These are phyloP conservation scores for Jaltomata sinuosa DNA, from an alignment of 257 asterid genomes.

Conservation along the genomic window DNA sequence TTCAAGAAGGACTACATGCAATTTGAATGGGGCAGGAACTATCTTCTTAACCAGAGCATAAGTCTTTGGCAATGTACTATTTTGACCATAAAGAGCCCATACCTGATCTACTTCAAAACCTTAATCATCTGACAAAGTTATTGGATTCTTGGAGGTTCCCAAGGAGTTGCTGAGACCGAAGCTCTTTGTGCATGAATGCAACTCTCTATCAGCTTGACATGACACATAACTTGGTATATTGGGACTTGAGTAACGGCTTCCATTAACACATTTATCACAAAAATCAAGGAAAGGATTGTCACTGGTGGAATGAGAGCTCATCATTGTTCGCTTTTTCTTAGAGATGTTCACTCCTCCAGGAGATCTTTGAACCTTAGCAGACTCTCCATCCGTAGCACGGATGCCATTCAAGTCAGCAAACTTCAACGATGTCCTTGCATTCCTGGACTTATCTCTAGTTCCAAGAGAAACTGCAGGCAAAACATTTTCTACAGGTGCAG, in stretches of 20 bases:
- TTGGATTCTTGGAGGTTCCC: not conserved
- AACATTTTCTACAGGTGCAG: slow-evolving; percentile 3
- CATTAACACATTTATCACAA: not conserved
- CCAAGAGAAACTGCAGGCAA: not conserved
- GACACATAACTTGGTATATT: not conserved
- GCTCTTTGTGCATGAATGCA: not conserved
- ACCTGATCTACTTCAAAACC: slow-evolving; percentile 6
- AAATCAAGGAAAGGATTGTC: not conserved
- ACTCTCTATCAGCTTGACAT: not conserved
- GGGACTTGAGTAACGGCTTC: not conserved
- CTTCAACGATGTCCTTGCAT: not conserved
- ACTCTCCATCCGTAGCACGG: not conserved
- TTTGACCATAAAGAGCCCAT: slow-evolving; percentile 17
- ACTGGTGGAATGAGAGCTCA: not conserved
- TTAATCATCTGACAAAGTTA: not conserved
- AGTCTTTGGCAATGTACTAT: slow-evolving; percentile 8
- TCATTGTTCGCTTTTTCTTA: not conserved
- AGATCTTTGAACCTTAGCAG: slow-evolving; percentile 2
- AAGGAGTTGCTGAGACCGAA: not conserved
- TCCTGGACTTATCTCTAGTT: not conserved
- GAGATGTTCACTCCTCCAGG: slow-evolving; percentile 7
- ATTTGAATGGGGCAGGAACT: not conserved
- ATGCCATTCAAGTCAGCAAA: slow-evolving; percentile 11
- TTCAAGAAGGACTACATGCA: slow-evolving; percentile 13
- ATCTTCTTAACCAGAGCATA: slow-evolving; percentile 16